These are phyloP conservation scores for Hydnum rufescens DNA, from an alignment of 768 basidiomycete species.

Conservation along the genomic window DNA sequence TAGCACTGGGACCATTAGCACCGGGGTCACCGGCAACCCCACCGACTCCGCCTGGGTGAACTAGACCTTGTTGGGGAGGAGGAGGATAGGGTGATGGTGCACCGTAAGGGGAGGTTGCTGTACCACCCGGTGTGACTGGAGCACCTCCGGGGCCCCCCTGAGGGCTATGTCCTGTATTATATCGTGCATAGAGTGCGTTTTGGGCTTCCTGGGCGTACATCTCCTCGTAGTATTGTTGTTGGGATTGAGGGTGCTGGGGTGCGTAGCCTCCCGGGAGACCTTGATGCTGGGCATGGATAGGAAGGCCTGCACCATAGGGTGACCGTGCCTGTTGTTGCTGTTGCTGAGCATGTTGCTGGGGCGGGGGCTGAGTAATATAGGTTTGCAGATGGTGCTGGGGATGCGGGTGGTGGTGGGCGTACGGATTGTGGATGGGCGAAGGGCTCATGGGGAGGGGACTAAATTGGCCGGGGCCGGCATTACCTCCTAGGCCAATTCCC, in stretches of 20 bases:
- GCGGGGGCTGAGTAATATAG: neutral
- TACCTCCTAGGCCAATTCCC: neutral
- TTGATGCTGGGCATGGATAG: neutral
- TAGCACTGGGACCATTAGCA: slow-evolving; percentile 51
- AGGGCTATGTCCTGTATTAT: neutral
- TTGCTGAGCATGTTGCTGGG: neutral
- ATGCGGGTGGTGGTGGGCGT: neutral
- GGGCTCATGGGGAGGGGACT: neutral
- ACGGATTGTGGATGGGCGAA: neutral
- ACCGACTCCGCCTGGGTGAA: neutral
- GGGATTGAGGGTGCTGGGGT: neutral
- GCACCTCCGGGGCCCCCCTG: neutral
- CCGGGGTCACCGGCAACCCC: neutral
- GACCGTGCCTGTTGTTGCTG: neutral
- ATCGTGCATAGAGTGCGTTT: neutral
- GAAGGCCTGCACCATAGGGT: neutral
- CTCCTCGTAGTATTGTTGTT: neutral
- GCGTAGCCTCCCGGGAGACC: neutral
- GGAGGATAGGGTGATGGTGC: neutral
- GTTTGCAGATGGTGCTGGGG: neutral
- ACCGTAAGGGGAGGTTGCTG: neutral
- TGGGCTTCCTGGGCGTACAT: neutral
- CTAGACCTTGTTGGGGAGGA: neutral
- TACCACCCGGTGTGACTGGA: neutral
- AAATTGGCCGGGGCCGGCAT: neutral